These are phyloP conservation scores for Ophiocordyceps camponoti-saundersi DNA, from an alignment of 2,329 filamentous ascomycete genomes.

Conservation along the genomic window DNA sequence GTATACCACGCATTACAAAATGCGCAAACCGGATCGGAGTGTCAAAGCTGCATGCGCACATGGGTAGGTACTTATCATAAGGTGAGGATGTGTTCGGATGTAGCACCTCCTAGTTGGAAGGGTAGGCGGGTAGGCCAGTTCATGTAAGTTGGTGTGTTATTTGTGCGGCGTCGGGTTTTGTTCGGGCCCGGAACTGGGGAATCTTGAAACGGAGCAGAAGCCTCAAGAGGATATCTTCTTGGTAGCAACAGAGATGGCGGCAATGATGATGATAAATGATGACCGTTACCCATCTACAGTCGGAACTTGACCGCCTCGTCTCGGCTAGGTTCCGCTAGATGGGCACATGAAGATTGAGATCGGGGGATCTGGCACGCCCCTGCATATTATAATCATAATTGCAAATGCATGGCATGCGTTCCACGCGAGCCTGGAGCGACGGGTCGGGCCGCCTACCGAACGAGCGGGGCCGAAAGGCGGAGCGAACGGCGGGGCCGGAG, in stretches of 20 bases:
- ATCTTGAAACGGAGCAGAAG: no score
- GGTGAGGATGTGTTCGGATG: no score
- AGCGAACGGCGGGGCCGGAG: not conserved
- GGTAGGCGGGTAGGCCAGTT: no score
- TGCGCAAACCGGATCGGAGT: no score
- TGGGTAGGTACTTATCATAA: no score
- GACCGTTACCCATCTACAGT: not conserved
- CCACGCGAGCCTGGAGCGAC: not conserved
- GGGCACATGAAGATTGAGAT: not conserved
- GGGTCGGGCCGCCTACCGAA: not conserved
- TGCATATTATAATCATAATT: not conserved
- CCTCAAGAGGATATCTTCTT: no score
- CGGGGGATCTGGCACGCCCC: not conserved
- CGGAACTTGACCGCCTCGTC: not conserved
- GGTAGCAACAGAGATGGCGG: not conserved
- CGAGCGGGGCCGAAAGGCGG: not conserved
- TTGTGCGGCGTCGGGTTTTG: no score
- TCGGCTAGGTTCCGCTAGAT: not conserved
- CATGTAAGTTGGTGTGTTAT: no score
- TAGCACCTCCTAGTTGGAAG: no score
- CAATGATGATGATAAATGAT: not conserved
- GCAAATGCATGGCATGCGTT: not conserved
- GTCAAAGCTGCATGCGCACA: no score
- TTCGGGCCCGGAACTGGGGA: no score
- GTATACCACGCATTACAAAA: no score